Evolutionary conservation across 345 rosid genomes (phyloP), one percentile per base, ranked within the genome.

Genomic region (Reutealis trisperma): DNA sequence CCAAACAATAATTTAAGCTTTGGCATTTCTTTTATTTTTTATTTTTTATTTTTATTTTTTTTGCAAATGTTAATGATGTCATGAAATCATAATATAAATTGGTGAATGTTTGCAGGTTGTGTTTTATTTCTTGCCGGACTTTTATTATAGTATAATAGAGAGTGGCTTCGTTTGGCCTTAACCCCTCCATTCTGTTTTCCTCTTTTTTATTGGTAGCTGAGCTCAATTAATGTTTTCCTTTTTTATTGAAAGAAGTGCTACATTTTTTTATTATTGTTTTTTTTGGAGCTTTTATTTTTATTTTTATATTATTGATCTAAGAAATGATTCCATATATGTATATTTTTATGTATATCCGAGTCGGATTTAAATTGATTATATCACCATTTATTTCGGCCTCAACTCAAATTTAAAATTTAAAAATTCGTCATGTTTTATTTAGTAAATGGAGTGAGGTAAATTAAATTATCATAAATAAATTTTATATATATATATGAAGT

Each of bases 1-100:
- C 69, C 67, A 63, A 13, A 77, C 84, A 63, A 73, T 74, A 54
- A 55, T 81, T 73, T 63, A 73, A 69, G 75, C 67, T 63, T 60
- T 69, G 18, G 0, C 44, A 24, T 12, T 4, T 47, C 32, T 8
- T 42, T 6, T 42, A 19, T 42, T 21, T 21, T 21, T 66, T 11
- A 34, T n/a, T 55, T 73, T 67, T 49, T 32, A n/a, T 21, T 21
- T n/a, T 66, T 11, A 34, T n/a, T 55, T 73, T 67, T 49, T 32
- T n/a, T n/a, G n/a, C 67, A 67, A 73, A 73, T 32, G 19, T 18
- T 44, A 67, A 55, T 77, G 62, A 77, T 81, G 45, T 42, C 67
- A 55, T 51, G 59, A 32, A 16, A 65, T 75, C 67, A 58, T 59
- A 27, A 65, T 57, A 71, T 22, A 27, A 57, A 11, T 60, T 13